phyloP scores from a whole-genome alignment of 306 rosid species.

The Malus asiatica region DNA sequence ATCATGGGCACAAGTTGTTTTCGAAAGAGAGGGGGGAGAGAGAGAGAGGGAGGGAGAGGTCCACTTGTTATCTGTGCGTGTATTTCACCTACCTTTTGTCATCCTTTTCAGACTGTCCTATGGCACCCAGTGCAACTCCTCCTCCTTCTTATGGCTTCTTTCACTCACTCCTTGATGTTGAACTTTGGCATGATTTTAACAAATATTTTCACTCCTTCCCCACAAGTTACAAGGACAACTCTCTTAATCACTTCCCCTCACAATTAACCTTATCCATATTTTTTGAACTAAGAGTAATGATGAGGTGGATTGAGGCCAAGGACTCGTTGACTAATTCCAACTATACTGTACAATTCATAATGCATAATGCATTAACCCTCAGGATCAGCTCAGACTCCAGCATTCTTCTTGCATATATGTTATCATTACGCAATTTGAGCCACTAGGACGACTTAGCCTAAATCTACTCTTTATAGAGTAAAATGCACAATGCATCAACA shows the following conservation, averaged over 20 bases:
- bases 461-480: too few species aligned
- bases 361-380: neutral
- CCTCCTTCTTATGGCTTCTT: neutral
- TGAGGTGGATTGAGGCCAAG: neutral
- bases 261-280: neutral
- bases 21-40: constrained; percentile 14
- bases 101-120: constrained; percentile 22
- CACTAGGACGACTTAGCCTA: neutral
- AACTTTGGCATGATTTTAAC: constrained; percentile 13
- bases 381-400: too few species aligned
- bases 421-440: too few species aligned
- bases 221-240: neutral
- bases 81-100: constrained; percentile 37
- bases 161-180: constrained; percentile 18
- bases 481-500: neutral
- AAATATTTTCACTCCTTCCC: constrained; percentile 1
- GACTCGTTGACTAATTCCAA: neutral
- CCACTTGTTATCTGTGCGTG: constrained; percentile 24
- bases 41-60: constrained; percentile 11
- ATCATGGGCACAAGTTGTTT: constrained; percentile 48
- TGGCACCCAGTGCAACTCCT: constrained; percentile 9
- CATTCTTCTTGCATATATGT: neutral
- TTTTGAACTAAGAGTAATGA: neutral
- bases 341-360: neutral
- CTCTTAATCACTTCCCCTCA: neutral